Conservation (phyloP, 2,329 filamentous ascomycete species). For the Dothistroma septosporum region DNA sequence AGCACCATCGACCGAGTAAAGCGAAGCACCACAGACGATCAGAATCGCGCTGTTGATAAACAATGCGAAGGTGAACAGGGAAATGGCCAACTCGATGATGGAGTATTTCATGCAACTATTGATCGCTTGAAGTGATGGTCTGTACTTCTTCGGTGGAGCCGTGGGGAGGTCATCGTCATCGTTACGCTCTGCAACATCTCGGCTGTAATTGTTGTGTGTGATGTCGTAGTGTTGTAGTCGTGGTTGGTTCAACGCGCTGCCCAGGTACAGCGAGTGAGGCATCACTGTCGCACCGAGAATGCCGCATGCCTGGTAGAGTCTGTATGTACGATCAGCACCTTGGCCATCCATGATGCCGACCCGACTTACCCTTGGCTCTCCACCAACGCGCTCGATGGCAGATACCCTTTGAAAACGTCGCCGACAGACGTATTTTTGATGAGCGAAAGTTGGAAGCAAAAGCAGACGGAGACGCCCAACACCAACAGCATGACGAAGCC, state of each 20-base stretch:
- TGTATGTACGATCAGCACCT: slow-evolving; percentile 20
- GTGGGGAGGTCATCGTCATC: slow-evolving; percentile 28
- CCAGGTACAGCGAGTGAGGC: slow-evolving; percentile 66
- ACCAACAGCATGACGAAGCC: slow-evolving; percentile 60
- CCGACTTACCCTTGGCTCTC: slow-evolving; percentile 50
- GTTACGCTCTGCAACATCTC: background rate
- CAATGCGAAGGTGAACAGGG: slow-evolving; percentile 42
- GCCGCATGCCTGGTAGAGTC: slow-evolving; percentile 66
- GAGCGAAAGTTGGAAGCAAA: slow-evolving; percentile 64
- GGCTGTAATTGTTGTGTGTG: slow-evolving; percentile 52
- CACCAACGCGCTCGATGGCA: slow-evolving; percentile 58
- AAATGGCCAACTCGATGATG: slow-evolving; percentile 38
- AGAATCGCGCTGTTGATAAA: slow-evolving; percentile 44
- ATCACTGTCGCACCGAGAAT: slow-evolving; percentile 74
- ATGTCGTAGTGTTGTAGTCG: slow-evolving; percentile 62
- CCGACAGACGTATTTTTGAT: slow-evolving; percentile 54
- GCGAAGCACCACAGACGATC: slow-evolving; percentile 63
- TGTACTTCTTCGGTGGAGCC: slow-evolving; percentile 31
- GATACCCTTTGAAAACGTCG: slow-evolving; percentile 61
- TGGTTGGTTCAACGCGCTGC: slow-evolving; percentile 64
- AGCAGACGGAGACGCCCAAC: slow-evolving; percentile 65
- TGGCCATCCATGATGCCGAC: background rate
- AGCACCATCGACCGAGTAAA: slow-evolving; percentile 59
- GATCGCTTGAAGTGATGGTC: slow-evolving; percentile 39
- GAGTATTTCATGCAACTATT: slow-evolving; percentile 39